These are phyloP conservation scores for Luzula sylvatica DNA, from an alignment of 176 grass and related monocot genomes.

Conservation along the genomic window DNA sequence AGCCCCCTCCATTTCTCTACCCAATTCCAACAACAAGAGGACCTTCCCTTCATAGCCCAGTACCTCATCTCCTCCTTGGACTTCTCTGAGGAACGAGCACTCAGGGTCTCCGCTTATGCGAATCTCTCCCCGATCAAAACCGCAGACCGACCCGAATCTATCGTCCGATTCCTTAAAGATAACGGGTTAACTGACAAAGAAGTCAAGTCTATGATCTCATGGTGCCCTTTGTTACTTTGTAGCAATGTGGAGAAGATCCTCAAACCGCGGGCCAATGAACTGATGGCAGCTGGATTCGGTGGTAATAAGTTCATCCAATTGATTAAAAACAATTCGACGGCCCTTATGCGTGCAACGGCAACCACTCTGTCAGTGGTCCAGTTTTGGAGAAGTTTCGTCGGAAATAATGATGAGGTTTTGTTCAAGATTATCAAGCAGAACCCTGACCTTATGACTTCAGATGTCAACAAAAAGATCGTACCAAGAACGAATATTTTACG, in stretches of 20 bases:
- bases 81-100: neutral
- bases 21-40: neutral
- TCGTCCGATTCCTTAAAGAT: too few relatives aligned
- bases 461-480: neutral
- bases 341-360: neutral
- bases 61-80: constrained; percentile 1
- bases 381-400: too few relatives aligned
- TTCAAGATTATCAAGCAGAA: neutral
- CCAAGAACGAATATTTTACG: neutral
- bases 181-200: neutral
- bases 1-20: neutral
- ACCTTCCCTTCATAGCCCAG: too few relatives aligned
- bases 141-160: too few relatives aligned
- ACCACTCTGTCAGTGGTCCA: neutral
- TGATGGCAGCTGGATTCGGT: neutral
- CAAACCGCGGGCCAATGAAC: neutral
- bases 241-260: neutral
- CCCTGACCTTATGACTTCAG: neutral
- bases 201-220: neutral
- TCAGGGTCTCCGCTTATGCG: neutral
- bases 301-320: neutral
- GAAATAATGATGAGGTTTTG: too few relatives aligned
- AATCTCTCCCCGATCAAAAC: neutral
- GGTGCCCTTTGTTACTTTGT: neutral
- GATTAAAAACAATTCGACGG: neutral